phyloP scores from a whole-genome alignment of 2,329 filamentous ascomycete genomes.

The Trichoderma sp. region DNA sequence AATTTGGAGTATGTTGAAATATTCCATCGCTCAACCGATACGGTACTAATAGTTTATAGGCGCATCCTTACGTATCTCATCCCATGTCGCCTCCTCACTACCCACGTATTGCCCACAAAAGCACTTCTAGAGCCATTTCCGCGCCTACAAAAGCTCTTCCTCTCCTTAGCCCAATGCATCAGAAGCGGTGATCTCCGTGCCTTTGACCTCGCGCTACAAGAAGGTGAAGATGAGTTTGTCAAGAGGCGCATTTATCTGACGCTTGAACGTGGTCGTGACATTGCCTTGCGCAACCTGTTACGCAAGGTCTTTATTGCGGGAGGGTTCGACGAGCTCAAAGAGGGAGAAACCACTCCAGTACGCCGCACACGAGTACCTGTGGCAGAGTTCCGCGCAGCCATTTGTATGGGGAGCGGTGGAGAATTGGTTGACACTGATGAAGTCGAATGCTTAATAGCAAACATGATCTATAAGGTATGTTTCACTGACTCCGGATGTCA shows the following conservation, averaged over 20 bases:
- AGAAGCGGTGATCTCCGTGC: constrained; percentile 75
- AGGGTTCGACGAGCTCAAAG: constrained; percentile 76
- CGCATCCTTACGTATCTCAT: constrained; percentile 93
- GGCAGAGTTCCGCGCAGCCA: constrained; percentile 78
- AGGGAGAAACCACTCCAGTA: constrained; percentile 59
- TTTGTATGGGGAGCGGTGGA: constrained; percentile 67
- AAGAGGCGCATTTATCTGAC: constrained; percentile 92
- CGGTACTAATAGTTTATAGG: constrained; percentile 43
- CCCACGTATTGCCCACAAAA: constrained; percentile 74
- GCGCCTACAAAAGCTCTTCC: constrained; percentile 71
- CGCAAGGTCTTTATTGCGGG: constrained; percentile 86
- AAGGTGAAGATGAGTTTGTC: constrained; percentile 88
- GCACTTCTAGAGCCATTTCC: constrained; percentile 72
- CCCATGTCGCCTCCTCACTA: constrained; percentile 86
- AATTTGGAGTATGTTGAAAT: constrained; percentile 72
- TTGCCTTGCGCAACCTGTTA: constrained; percentile 85
- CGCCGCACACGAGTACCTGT: constrained; percentile 77
- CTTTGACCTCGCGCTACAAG: constrained; percentile 78
- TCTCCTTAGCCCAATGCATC: constrained; percentile 75
- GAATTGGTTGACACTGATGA: constrained; percentile 79
- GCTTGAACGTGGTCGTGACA: constrained; percentile 85
- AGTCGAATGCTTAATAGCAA: constrained; percentile 90
- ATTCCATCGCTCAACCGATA: neutral
- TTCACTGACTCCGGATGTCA: too few species aligned
- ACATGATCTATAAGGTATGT: constrained; percentile 95